Percentiles rank a stretch among this genome's conserved stretches.
Conservation (phyloP, 768 basidiomycete species). For the Galerina marginata region DNA sequence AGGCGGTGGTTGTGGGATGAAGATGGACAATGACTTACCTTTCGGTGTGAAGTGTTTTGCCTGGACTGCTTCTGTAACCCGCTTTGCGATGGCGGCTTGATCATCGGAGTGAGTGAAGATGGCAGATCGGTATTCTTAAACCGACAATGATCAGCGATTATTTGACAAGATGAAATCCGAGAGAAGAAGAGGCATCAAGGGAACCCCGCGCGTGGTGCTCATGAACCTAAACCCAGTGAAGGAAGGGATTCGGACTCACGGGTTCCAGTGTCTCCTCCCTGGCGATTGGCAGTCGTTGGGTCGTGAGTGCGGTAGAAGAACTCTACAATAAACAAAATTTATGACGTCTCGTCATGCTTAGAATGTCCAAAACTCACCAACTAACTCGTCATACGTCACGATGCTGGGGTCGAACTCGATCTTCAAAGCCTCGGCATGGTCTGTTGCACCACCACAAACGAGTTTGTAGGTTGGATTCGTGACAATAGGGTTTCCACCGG, state of each 20-base stretch:
- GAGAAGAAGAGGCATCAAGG: not conserved
- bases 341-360: not conserved
- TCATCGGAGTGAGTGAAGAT: constrained; percentile 83
- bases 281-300: constrained; percentile 81
- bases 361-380: constrained; percentile 58
- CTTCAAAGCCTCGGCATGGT: constrained; percentile 87
- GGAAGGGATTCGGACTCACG: constrained; percentile 54
- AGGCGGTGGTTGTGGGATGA: not conserved
- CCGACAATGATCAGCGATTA: not conserved
- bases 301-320: constrained; percentile 97
- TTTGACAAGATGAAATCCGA: not conserved
- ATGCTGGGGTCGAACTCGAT: constrained; percentile 85
- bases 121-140: constrained; percentile 86
- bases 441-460: constrained; percentile 82
- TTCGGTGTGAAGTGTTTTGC: constrained; percentile 80
- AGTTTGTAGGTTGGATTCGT: constrained; percentile 68
- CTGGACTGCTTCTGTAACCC: constrained; percentile 84
- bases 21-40: constrained; percentile 32
- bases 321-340: constrained; percentile 47
- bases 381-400: constrained; percentile 84
- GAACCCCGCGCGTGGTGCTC: no score
- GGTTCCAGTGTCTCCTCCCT: constrained; percentile 78
- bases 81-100: constrained; percentile 73
- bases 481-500: constrained; percentile 64
- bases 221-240: not conserved